Evolutionary conservation across 176 grass and related monocot genomes (phyloP), one percentile per base, ranked within the genome.

Genomic region (Pontederia paniculata): DNA sequence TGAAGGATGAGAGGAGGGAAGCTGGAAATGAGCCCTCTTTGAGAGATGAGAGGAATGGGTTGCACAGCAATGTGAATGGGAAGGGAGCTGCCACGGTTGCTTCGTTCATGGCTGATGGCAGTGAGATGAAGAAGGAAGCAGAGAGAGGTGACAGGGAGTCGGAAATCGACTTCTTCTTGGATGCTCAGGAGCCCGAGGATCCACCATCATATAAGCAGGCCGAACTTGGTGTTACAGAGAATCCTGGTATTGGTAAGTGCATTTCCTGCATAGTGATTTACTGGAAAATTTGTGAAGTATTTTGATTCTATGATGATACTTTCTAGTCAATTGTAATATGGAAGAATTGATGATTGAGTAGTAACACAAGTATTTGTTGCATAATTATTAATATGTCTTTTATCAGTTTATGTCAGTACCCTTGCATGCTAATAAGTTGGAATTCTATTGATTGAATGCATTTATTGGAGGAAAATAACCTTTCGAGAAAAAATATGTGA

Each of bases 201-300:
- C 72, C 31, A 16, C 22, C 69, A 15, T 23, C 58, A 60, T 74
- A 76, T 12, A 69, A 66, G 55, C 47, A 56, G 50, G 46, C 77
- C 16, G 69, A 76, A 15, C 84, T 80, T 6, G 73, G 69, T 2
- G 72, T 98, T 62, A 82, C 93, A 22, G 83, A 82, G 41, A 98
- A 98, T 60, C 93, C 77, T 4, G 83, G 93, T 17, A 74, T 79
- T 73, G 80, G 93, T 98, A 75, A 82, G 87, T 69, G 17, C 11
- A 18, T 14, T 47, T 62, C 45, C 41, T 21, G 5, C n/a, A 11
- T 50, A 6, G 2, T 50, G 9, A 5, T 16, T 50, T n/a, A 13
- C 12, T 50, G 48, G 15, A 37, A 37, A 37, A 37, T n/a, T n/a
- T n/a, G n/a, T n/a, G n/a, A 37, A 37, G 28, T 6, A 37, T 5